A percentile compares a stretch with the other conserved stretches of the same genome.
phyloP scores from a whole-genome alignment of 2,329 filamentous ascomycete species.

The Metarhizium anisopliae region DNA sequence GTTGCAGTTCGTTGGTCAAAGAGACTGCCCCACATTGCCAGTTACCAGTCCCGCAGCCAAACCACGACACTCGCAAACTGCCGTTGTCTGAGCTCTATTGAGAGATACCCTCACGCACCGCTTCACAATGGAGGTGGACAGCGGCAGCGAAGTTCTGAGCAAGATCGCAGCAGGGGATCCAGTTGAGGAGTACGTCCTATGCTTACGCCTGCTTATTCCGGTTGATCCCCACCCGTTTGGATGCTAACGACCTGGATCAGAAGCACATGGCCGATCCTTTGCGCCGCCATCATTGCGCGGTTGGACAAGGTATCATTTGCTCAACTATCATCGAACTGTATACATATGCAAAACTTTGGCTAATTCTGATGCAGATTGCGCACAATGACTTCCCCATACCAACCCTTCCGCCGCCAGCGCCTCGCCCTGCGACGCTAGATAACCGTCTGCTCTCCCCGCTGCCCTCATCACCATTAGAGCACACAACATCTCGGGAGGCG shows the following conservation, averaged over 20 bases:
- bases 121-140: constrained; percentile 44
- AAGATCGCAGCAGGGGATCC: constrained; percentile 40
- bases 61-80: too few relatives aligned
- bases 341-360: constrained; percentile 1
- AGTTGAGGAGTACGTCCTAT: constrained; percentile 44
- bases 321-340: too few relatives aligned
- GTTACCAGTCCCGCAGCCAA: too few relatives aligned
- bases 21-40: too few relatives aligned
- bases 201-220: constrained; percentile 5
- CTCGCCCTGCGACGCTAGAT: constrained; percentile 8
- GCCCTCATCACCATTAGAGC: constrained; percentile 34
- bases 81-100: neutral
- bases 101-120: constrained; percentile 8
- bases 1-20: too few relatives aligned
- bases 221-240: constrained; percentile 9
- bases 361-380: constrained; percentile 49
- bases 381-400: constrained; percentile 69
- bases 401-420: constrained; percentile 35
- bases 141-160: constrained; percentile 39
- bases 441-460: constrained; percentile 31
- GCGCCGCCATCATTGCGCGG: constrained; percentile 55
- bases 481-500: constrained; percentile 43
- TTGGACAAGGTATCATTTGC: constrained; percentile 48
- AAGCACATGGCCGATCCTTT: constrained; percentile 58
- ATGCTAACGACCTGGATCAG: constrained; percentile 34